phyloP scores from a whole-genome alignment of 495 filamentous ascomycete species.

The Aspergillus cavernicola region DNA sequence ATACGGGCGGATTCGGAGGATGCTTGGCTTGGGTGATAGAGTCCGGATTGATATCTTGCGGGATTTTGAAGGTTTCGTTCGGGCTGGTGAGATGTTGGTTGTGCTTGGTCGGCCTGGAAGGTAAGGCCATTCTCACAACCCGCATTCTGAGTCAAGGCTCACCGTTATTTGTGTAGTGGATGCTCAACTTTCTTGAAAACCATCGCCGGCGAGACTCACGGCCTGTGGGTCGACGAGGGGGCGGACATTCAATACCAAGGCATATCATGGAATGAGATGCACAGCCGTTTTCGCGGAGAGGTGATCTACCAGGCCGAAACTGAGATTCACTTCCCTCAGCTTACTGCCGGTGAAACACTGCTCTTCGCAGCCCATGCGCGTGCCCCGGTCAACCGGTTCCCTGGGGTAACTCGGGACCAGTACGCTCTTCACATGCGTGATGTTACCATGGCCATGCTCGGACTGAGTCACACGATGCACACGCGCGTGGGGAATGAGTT shows the following conservation, averaged over 20 bases:
- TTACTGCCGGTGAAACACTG: conserved; percentile 75
- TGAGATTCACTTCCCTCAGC: conserved; percentile 79
- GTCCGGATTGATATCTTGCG: conserved; percentile 68
- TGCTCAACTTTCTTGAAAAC: conserved; percentile 80
- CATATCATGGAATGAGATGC: conserved; percentile 50
- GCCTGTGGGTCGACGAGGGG: conserved; percentile 60
- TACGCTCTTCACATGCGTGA: conserved; percentile 66
- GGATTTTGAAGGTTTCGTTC: conserved; percentile 74
- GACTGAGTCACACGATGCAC: conserved; percentile 70
- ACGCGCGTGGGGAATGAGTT: conserved; percentile 79
- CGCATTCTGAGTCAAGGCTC: not conserved
- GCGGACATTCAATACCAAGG: conserved; percentile 76
- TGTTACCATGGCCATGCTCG: conserved; percentile 77
- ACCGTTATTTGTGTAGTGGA: conserved; percentile 44
- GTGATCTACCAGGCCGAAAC: conserved; percentile 78
- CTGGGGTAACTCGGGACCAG: conserved; percentile 53
- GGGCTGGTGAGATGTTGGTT: conserved; percentile 74
- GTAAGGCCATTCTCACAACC: conserved; percentile 13
- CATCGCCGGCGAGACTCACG: conserved; percentile 71
- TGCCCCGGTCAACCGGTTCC: conserved; percentile 58
- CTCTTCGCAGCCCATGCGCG: conserved; percentile 70
- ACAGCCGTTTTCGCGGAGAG: conserved; percentile 68
- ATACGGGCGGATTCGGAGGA: conserved; percentile 40
- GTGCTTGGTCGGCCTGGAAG: conserved; percentile 73
- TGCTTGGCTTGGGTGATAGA: conserved; percentile 50